phyloP scores from a whole-genome alignment of 768 basidiomycete species.

The Serendipita sp. region DNA sequence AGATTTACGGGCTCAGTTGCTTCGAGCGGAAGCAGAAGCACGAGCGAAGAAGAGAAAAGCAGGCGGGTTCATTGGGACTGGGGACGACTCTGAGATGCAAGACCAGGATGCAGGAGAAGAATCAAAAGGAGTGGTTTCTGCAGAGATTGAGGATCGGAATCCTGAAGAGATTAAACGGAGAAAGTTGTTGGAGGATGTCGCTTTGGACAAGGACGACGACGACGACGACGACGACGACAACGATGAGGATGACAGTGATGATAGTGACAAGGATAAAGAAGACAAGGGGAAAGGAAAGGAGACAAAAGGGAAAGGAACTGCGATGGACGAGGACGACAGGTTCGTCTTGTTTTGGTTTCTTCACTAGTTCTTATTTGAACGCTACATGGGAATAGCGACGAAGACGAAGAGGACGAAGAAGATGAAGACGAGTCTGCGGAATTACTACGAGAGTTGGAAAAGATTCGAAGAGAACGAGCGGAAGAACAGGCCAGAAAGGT shows the following conservation, averaged over 20 bases:
- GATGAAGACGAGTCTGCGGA: slow-evolving; percentile 91
- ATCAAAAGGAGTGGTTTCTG: not conserved
- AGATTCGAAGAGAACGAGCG: slow-evolving; percentile 90
- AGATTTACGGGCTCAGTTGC: slow-evolving; percentile 71
- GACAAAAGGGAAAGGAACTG: slow-evolving; percentile 30
- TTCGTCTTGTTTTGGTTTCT: not conserved
- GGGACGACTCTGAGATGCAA: slow-evolving; percentile 13
- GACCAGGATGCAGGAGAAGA: slow-evolving; percentile 24
- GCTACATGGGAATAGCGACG: slow-evolving; percentile 26
- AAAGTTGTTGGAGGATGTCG: slow-evolving; percentile 72
- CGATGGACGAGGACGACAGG: not conserved
- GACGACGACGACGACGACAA: slow-evolving; percentile 36
- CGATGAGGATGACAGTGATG: slow-evolving; percentile 29
- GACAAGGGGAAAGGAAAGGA: slow-evolving; percentile 23
- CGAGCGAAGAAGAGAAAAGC: slow-evolving; percentile 85
- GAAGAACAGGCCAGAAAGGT: slow-evolving; percentile 66
- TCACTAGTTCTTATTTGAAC: not conserved
- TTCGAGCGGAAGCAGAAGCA: slow-evolving; percentile 75
- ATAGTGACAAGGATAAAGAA: slow-evolving; percentile 18
- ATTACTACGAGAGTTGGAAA: slow-evolving; percentile 89
- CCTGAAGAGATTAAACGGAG: slow-evolving; percentile 61
- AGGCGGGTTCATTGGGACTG: slow-evolving; percentile 38
- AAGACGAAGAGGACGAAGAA: slow-evolving; percentile 37
- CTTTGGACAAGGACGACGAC: slow-evolving; percentile 80
- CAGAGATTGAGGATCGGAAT: slow-evolving; percentile 34